Evolutionary conservation across 148 eudicot species (phyloP).

Genomic region (Dianthus caryophyllus): DNA sequence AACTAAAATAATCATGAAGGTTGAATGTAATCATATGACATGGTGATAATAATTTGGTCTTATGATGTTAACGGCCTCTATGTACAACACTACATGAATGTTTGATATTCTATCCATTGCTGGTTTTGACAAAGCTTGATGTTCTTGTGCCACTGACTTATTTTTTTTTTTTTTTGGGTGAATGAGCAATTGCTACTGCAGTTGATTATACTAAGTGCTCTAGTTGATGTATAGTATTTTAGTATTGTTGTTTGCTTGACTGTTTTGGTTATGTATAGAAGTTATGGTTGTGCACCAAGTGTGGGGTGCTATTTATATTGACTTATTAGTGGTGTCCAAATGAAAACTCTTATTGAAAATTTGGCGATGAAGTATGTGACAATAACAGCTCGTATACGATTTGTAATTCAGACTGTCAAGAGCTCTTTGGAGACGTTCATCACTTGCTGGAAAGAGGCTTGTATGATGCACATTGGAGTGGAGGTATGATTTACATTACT

Average conservation of each 20-base stretch:
- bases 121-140: too few species aligned
- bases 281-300: not conserved
- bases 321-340: not conserved
- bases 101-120: too few species aligned
- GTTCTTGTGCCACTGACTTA: not conserved
- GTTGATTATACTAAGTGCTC: not conserved
- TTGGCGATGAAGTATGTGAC: not conserved
- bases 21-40: too few species aligned
- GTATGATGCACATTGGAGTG: not conserved
- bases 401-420: not conserved
- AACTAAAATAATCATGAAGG: too few species aligned
- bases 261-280: not conserved
- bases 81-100: too few species aligned
- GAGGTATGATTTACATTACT: not conserved
- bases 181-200: too few species aligned
- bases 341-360: not conserved
- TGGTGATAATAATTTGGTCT: too few species aligned
- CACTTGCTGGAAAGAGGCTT: not conserved
- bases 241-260: not conserved
- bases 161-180: too few species aligned
- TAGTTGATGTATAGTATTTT: not conserved
- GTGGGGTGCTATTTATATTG: not conserved
- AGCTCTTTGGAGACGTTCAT: not conserved
- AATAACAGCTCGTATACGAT: not conserved
- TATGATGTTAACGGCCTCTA: too few species aligned